Percentiles rank a stretch among this genome's conserved stretches.
These are phyloP conservation scores for Sicyos edulis DNA, from an alignment of 306 rosid genomes.

Conservation along the genomic window DNA sequence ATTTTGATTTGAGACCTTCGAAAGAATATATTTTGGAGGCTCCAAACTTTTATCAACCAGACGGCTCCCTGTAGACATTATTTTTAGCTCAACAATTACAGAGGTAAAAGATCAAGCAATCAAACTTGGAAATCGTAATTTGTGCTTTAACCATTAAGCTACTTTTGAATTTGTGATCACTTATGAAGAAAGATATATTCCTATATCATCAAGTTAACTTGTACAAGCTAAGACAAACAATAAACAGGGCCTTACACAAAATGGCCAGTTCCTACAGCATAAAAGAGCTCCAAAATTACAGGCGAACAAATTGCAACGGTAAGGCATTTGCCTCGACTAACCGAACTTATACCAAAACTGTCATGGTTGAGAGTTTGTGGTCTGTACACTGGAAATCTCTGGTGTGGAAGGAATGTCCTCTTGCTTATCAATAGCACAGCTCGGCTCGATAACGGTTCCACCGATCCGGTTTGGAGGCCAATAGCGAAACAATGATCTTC, in stretches of 20 bases:
- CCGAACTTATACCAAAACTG: not conserved
- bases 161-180: not conserved
- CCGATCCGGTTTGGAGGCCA: constrained; percentile 93
- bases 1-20: no score
- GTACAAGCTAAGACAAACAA: not conserved
- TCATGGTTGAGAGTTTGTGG: constrained; percentile 2
- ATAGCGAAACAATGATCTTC: constrained; percentile 81
- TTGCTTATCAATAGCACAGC: constrained; percentile 58
- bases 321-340: not conserved
- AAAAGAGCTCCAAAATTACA: not conserved
- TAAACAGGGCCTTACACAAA: not conserved
- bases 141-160: not conserved
- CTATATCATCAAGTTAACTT: not conserved
- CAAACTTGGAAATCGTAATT: no score
- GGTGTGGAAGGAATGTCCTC: constrained; percentile 26
- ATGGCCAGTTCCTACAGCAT: constrained; percentile 11
- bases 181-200: not conserved
- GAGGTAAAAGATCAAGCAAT: no score
- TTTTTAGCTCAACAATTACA: no score
- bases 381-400: constrained; percentile 16
- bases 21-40: no score
- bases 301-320: not conserved
- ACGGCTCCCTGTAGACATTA: no score
- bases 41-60: no score
- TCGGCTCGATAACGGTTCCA: constrained; percentile 49